These are phyloP conservation scores for Solanum piurae DNA, from an alignment of 257 asterid species.

Conservation along the genomic window DNA sequence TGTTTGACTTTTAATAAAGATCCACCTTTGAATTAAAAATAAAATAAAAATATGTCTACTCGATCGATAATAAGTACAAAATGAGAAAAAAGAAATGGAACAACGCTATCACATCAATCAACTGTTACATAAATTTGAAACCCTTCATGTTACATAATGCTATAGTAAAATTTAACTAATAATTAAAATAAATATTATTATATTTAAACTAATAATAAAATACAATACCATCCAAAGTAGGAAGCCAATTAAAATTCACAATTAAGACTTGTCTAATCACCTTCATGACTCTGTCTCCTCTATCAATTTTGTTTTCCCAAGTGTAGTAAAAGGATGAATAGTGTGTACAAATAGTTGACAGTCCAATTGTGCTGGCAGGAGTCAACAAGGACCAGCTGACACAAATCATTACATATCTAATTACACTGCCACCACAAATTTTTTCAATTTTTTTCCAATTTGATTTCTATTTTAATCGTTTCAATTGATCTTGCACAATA, in stretches of 20 bases:
- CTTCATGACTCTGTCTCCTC: neutral
- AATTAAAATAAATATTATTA: no score
- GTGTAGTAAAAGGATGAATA: neutral
- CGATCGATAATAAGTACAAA: no score
- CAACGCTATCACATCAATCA: neutral
- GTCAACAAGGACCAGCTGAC: neutral
- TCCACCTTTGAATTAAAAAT: no score
- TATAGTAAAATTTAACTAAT: no score
- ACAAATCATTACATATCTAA: neutral
- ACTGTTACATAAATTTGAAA: neutral
- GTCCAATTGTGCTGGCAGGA: neutral
- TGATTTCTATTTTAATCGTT: neutral
- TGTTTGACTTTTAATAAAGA: no score
- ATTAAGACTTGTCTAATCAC: neutral
- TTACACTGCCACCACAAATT: neutral
- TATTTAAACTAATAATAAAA: no score
- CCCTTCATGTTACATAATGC: neutral
- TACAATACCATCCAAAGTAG: neutral
- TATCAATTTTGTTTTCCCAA: neutral
- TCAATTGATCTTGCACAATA: neutral
- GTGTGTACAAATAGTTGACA: neutral
- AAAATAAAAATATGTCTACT: no score
- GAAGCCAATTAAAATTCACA: neutral
- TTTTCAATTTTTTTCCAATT: neutral
- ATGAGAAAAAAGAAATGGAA: no score